Evolutionary conservation across 2,329 filamentous ascomycete species (phyloP), one percentile per base, ranked within the genome.

Genomic region (Arthroderma sp.): DNA sequence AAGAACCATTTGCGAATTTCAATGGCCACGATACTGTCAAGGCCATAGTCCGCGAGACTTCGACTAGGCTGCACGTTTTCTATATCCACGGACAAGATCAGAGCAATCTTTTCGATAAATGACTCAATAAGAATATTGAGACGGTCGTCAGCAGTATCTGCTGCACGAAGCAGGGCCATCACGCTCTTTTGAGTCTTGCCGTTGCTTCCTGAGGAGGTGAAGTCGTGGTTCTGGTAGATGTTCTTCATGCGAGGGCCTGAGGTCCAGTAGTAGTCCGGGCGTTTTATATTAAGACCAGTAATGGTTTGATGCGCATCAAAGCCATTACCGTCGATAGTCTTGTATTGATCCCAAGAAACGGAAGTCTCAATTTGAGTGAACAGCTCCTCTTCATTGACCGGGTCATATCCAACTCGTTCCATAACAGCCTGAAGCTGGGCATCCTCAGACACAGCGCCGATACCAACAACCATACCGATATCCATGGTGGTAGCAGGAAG

Each of bases 1-100:
- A 52, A 56, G 35, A 64, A 60, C 63, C 66, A 66, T 49, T 66
- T 67, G 4, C 65, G 55, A 35, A 64, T 54, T 55, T 65, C 63
- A 23, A 65, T 61, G 1, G 61, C 63, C n/a, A 63, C 61, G 25
- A 64, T 58, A 15, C 61, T 63, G 41, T 65, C 62, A 8, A 64
- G 38, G 3, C 64, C 63, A 31, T 63, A 64, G 9, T 59, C 60
- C n/a, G 61, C 61, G 49, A 63, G 60, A 9, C 61, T 60, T 17
- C 57, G 43, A 51, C 54, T 53, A 17, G 57, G 51, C 17, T 59
- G 54, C 31, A 61, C 54, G 33, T 51, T 57, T 38, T 61, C 59
- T 8, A 41, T 55, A 38, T 56, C 51, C 1, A 59, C 47, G 15
- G 55, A 57, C 28, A 61, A 51, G 33, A 59, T 56, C 13, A 49